phyloP scores from a whole-genome alignment of 2,329 filamentous ascomycete species.

The Fusarium pseudograminearum region DNA sequence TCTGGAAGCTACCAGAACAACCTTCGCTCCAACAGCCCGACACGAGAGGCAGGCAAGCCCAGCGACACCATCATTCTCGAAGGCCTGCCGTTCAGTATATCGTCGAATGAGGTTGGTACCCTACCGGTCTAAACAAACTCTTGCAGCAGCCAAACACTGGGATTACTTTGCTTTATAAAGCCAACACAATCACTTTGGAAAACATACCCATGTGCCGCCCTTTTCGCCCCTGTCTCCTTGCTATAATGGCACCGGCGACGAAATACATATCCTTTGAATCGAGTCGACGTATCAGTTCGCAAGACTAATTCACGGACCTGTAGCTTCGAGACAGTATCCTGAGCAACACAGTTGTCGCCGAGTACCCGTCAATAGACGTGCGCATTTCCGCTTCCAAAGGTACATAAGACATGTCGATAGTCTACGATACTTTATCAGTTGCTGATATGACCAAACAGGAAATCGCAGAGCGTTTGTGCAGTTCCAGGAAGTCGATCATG shows the following conservation, averaged over 20 bases:
- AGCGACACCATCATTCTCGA: constrained; percentile 68
- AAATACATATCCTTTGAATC: constrained; percentile 24
- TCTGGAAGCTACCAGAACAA: constrained; percentile 46
- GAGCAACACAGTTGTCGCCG: constrained; percentile 51
- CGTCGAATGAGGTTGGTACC: constrained; percentile 64
- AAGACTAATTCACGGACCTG: constrained; percentile 44
- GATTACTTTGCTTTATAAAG: constrained; percentile 18
- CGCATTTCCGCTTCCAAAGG: constrained; percentile 54
- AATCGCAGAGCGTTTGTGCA: constrained; percentile 58
- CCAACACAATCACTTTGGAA: constrained; percentile 20
- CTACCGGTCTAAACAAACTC: constrained; percentile 37
- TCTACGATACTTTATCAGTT: neutral
- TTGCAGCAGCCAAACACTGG: constrained; percentile 12
- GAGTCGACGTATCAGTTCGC: constrained; percentile 32
- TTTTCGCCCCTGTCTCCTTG: constrained; percentile 13
- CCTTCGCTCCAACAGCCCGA: constrained; percentile 53
- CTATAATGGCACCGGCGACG: constrained; percentile 12
- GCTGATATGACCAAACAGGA: constrained; percentile 50
- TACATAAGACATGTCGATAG: constrained; percentile 24
- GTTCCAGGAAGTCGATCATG: constrained; percentile 56
- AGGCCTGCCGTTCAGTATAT: constrained; percentile 62
- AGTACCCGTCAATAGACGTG: constrained; percentile 55
- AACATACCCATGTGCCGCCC: neutral
- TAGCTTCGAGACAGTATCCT: constrained; percentile 56
- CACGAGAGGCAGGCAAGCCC: constrained; percentile 56